Conservation (phyloP, 2,329 filamentous ascomycete genomes). For the Colletotrichum higginsianum region DNA sequence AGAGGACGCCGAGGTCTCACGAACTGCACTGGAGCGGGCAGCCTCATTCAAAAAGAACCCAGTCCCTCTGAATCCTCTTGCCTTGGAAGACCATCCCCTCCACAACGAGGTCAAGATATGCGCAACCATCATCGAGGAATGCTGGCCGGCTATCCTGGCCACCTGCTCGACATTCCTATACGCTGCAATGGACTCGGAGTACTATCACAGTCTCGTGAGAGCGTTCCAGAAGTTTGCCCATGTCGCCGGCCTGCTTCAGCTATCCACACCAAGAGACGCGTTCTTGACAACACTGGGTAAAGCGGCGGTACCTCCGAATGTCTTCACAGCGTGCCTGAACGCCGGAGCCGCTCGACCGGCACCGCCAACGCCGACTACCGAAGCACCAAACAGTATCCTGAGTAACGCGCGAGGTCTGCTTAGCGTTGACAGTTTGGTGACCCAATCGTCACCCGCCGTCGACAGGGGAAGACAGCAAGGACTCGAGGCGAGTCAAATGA, state of each 20-base stretch:
- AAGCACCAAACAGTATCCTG: slow-evolving; percentile 67
- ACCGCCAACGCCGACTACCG: slow-evolving; percentile 56
- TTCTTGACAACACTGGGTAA: slow-evolving; percentile 96
- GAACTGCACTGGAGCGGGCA: slow-evolving; percentile 68
- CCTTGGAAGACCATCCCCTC: slow-evolving; percentile 80
- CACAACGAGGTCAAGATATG: slow-evolving; percentile 81
- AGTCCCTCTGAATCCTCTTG: slow-evolving; percentile 87
- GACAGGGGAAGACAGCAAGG: slow-evolving; percentile 75
- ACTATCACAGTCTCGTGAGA: slow-evolving; percentile 91
- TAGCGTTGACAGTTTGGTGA: slow-evolving; percentile 80
- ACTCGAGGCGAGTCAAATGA: slow-evolving; percentile 66
- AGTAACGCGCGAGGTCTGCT: slow-evolving; percentile 80
- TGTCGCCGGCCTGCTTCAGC: slow-evolving; percentile 88
- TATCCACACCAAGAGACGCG: slow-evolving; percentile 90
- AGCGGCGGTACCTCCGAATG: slow-evolving; percentile 89
- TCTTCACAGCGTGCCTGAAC: slow-evolving; percentile 73
- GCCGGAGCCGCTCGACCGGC: slow-evolving; percentile 60
- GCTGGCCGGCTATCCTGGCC: slow-evolving; percentile 95
- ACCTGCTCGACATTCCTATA: slow-evolving; percentile 97
- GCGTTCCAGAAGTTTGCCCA: slow-evolving; percentile 97
- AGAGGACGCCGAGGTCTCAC: slow-evolving; percentile 53
- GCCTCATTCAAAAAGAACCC: slow-evolving; percentile 81
- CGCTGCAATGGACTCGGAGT: slow-evolving; percentile 91
- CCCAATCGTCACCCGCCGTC: slow-evolving; percentile 66
- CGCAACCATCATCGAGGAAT: slow-evolving; percentile 87